Conservation (phyloP, 768 basidiomycete species). For the Agrocybe pediades region DNA sequence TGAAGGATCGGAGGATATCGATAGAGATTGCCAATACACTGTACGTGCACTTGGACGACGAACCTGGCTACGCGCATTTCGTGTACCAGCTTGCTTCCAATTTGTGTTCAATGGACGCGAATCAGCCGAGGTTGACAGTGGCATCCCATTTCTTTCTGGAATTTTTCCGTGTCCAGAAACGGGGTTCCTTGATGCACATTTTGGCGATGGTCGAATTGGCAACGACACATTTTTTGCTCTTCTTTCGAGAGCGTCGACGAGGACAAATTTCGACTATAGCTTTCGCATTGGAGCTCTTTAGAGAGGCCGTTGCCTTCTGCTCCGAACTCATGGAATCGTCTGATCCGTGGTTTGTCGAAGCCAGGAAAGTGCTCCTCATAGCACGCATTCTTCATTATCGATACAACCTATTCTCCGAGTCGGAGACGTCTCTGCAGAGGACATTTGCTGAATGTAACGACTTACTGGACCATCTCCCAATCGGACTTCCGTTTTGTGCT, state of each 20-base stretch:
- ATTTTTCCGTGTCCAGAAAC: constrained; percentile 6
- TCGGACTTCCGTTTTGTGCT: constrained; percentile 4
- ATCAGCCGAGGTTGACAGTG: background rate
- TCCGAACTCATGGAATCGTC: background rate
- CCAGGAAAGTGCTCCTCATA: constrained; percentile 6
- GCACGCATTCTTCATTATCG: constrained; percentile 13
- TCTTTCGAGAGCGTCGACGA: background rate
- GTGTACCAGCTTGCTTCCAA: constrained; percentile 4
- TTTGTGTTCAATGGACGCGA: constrained; percentile 1
- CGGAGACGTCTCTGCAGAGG: background rate
- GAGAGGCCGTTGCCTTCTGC: constrained; percentile 3
- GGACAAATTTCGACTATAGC: background rate
- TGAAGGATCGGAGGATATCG: background rate
- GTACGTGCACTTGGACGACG: background rate
- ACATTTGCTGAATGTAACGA: background rate
- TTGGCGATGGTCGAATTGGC: constrained; percentile 10
- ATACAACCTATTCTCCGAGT: constrained; percentile 3
- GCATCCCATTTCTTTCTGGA: constrained; percentile 5
- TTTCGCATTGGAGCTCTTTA: constrained; percentile 10
- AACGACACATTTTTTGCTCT: background rate
- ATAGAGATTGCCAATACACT: constrained; percentile 1
- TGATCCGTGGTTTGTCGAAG: constrained; percentile 1
- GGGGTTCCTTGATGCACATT: constrained; percentile 3
- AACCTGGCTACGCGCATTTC: constrained; percentile 9
- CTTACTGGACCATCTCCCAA: constrained; percentile 7